Evolutionary conservation across 257 asterid species (phyloP).

Genomic region (Solanum gandarillasii): DNA sequence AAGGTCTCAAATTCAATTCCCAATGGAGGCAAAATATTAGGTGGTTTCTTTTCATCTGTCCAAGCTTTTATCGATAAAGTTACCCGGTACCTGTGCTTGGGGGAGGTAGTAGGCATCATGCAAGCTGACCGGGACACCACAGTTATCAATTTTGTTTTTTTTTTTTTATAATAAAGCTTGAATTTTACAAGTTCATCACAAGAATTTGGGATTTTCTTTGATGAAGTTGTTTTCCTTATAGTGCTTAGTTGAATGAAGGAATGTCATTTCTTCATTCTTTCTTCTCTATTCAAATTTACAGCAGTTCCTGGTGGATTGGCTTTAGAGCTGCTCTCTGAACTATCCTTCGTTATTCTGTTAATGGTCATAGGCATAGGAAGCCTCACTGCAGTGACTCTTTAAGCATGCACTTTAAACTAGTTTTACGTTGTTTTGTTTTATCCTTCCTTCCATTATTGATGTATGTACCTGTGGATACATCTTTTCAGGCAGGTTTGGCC

Average conservation of each 20-base stretch:
- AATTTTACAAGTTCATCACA: neutral
- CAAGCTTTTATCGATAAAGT: neutral
- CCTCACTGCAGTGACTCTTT: neutral
- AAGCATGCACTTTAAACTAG: neutral
- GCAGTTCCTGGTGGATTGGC: neutral
- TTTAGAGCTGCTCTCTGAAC: neutral
- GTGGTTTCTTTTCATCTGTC: neutral
- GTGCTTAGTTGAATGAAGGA: neutral
- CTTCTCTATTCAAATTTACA: neutral
- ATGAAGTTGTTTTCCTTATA: neutral
- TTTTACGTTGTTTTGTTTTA: neutral
- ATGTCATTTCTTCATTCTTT: neutral
- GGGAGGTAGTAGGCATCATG: neutral
- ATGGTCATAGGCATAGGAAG: neutral
- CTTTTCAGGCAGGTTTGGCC: slow-evolving; percentile 86
- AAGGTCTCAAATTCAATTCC: neutral
- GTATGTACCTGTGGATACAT: neutral
- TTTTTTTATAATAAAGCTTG: neutral
- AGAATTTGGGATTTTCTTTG: neutral
- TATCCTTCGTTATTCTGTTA: neutral
- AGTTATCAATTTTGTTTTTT: neutral
- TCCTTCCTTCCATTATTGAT: neutral
- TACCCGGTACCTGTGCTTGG: neutral
- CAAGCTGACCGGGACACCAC: neutral
- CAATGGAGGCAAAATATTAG: neutral